phyloP scores from a whole-genome alignment of 78 protist species.

The Pigoraptor vietnamica region DNA sequence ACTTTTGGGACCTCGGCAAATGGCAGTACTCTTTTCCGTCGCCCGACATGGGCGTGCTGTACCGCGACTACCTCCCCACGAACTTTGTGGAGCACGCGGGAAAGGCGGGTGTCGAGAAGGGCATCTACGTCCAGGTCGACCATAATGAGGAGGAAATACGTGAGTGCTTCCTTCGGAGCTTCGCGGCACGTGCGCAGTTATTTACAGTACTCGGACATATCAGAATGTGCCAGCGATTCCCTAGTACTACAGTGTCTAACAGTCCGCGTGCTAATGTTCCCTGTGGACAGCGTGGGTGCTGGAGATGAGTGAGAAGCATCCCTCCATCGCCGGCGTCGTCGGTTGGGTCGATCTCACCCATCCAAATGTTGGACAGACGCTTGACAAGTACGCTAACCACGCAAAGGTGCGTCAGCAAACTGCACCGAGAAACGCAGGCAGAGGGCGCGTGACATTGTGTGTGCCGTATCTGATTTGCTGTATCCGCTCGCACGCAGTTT shows the following conservation, averaged over 20 bases:
- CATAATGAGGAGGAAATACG: background rate
- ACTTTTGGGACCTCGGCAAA: background rate
- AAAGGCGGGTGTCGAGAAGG: background rate
- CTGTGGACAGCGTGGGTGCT: background rate
- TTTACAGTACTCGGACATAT: background rate
- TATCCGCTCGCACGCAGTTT: no score
- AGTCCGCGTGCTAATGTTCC: no score
- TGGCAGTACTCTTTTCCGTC: background rate
- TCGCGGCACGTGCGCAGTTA: background rate
- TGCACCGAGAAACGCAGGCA: no score
- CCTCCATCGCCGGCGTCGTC: background rate
- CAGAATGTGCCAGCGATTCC: background rate
- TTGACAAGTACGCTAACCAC: no score
- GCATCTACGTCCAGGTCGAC: background rate
- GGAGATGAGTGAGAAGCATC: background rate
- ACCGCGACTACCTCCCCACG: background rate
- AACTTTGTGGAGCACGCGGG: background rate
- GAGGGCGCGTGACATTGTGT: no score
- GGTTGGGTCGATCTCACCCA: background rate
- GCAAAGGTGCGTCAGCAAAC: no score
- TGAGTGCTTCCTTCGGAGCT: background rate
- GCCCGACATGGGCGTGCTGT: background rate
- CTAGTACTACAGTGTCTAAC: no score
- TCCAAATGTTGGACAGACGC: background rate
- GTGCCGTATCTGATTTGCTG: no score